Evolutionary conservation across 148 eudicot species (phyloP).

Genomic region (Vaccinium corymbosum): DNA sequence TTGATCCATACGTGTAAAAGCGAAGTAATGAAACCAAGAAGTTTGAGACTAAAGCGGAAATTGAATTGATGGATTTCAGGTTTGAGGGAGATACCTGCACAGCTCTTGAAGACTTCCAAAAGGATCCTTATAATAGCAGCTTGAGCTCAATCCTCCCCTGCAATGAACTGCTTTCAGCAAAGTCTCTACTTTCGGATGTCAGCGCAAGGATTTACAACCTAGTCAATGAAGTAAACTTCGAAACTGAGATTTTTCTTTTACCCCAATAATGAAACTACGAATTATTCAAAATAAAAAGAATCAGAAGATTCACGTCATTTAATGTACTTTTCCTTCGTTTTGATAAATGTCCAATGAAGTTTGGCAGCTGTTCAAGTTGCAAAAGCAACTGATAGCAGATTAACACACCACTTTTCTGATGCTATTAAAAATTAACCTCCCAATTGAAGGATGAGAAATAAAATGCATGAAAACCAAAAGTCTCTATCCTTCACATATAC

Average conservation of each 20-base stretch:
- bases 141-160: slow-evolving; percentile 78
- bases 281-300: background rate
- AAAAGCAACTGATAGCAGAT: background rate
- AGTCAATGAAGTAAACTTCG: slow-evolving; percentile 37
- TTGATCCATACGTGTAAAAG: background rate
- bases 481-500: background rate
- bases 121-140: slow-evolving; percentile 66
- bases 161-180: slow-evolving; percentile 54
- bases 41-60: background rate
- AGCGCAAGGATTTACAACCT: slow-evolving; percentile 45
- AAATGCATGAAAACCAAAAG: background rate
- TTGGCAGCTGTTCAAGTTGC: background rate
- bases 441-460: background rate
- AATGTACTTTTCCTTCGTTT: background rate
- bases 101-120: slow-evolving; percentile 56
- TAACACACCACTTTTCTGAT: background rate
- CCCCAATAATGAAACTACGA: background rate
- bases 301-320: background rate
- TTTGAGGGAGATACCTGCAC: slow-evolving; percentile 65
- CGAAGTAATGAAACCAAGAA: background rate
- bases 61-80: slow-evolving; percentile 29
- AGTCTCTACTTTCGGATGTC: slow-evolving; percentile 42
- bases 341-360: background rate
- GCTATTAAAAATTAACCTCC: background rate
- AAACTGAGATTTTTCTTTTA: background rate